Evolutionary conservation across 805 yeast genomes (phyloP).

Genomic region (Ogataea sp.): DNA sequence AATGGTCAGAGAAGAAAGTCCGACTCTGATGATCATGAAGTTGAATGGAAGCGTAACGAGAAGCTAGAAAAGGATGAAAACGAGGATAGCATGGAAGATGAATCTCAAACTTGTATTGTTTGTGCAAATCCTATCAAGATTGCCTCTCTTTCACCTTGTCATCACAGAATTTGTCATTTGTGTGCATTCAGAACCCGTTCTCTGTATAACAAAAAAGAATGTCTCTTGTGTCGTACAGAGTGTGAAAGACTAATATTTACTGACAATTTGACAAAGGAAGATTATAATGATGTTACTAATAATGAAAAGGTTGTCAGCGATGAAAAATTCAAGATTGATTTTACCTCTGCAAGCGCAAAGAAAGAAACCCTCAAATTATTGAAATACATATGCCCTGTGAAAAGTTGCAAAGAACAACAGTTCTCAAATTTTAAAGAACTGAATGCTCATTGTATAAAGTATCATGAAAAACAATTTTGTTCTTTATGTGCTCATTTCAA

Average conservation of each 20-base stretch:
- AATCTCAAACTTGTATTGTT: too few species aligned
- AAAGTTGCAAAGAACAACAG: slow-evolving; percentile 15
- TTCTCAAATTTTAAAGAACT: slow-evolving; percentile 47
- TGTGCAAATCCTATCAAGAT: slow-evolving; percentile 69
- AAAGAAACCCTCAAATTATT: slow-evolving; percentile 44
- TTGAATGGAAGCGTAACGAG: slow-evolving; percentile 8
- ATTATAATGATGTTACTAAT: slow-evolving; percentile 22
- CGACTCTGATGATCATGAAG: slow-evolving; percentile 1
- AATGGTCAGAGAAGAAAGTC: slow-evolving; percentile 1
- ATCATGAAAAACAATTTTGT: slow-evolving; percentile 62
- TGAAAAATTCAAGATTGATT: slow-evolving; percentile 46
- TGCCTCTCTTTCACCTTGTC: slow-evolving; percentile 73
- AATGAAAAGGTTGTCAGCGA: slow-evolving; percentile 15
- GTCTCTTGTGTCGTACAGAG: slow-evolving; percentile 81
- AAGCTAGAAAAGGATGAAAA: slow-evolving; percentile 4
- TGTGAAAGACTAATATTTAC: slow-evolving; percentile 51
- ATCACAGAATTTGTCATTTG: slow-evolving; percentile 73
- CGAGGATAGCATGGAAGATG: slow-evolving; percentile 22
- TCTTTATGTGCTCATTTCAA: slow-evolving; percentile 71
- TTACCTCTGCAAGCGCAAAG: slow-evolving; percentile 44
- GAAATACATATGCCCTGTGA: slow-evolving; percentile 46
- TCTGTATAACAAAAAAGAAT: slow-evolving; percentile 60
- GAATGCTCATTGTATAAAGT: slow-evolving; percentile 54
- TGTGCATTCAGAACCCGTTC: slow-evolving; percentile 84
- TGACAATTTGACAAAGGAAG: slow-evolving; percentile 32